Evolutionary conservation across 1,284 basidiomycete genomes (phyloP).

Genomic region (Microbotryum saponariae): DNA sequence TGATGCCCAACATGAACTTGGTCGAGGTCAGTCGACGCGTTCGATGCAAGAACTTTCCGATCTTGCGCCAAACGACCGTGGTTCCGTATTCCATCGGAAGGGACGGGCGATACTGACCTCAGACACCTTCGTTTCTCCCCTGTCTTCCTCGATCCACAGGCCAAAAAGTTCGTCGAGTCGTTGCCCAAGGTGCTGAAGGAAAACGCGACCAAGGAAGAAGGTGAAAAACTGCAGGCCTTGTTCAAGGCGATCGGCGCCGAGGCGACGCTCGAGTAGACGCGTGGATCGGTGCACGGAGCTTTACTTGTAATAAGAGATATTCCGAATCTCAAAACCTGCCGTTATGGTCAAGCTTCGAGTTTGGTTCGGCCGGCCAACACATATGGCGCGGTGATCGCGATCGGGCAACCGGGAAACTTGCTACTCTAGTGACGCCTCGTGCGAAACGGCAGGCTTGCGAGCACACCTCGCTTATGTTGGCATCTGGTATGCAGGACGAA

Average conservation of each 20-base stretch:
- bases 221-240: slow-evolving; percentile 87
- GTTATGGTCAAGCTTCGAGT: no score
- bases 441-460: no score
- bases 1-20: slow-evolving; percentile 87
- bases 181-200: slow-evolving; percentile 92
- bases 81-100: background rate
- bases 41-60: slow-evolving; percentile 25
- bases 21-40: slow-evolving; percentile 72
- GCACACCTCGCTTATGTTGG: no score
- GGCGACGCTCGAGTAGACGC: slow-evolving; percentile 49
- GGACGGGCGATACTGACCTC: background rate
- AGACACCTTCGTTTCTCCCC: background rate
- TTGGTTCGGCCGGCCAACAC: no score
- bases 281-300: no score
- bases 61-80: slow-evolving; percentile 31
- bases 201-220: slow-evolving; percentile 92
- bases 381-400: no score
- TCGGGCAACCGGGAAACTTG: no score
- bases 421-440: no score
- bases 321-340: no score
- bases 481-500: no score
- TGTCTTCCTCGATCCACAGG: slow-evolving; percentile 48
- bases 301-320: no score
- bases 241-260: slow-evolving; percentile 86
- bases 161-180: slow-evolving; percentile 99